A percentile compares a stretch with the other conserved stretches of the same genome.
These are phyloP conservation scores for Acanthamoeba quina DNA, from an alignment of 208 protist genomes.

Conservation along the genomic window DNA sequence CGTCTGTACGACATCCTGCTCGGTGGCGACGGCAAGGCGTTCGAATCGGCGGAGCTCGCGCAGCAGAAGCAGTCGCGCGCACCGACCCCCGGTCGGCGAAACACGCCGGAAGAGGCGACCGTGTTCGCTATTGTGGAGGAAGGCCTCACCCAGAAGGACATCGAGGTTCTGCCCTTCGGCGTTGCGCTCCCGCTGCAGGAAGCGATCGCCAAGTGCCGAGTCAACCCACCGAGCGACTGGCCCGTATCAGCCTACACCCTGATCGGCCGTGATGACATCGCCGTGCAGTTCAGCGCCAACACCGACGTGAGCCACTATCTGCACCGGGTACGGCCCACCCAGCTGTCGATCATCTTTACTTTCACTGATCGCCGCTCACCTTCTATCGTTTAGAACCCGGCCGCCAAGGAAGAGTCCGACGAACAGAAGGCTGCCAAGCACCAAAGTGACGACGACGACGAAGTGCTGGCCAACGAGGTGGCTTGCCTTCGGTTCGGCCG, in stretches of 20 bases:
- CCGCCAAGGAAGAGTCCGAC: not conserved
- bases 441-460: not conserved
- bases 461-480: slow-evolving; percentile 70
- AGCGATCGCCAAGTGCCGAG: slow-evolving; percentile 78
- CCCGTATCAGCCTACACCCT: slow-evolving; percentile 76
- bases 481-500: slow-evolving; percentile 75
- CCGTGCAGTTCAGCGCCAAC: slow-evolving; percentile 23
- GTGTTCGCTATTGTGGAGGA: slow-evolving; percentile 76
- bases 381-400: not conserved
- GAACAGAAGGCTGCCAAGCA: not conserved
- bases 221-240: slow-evolving; percentile 76
- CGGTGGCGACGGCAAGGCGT: slow-evolving; percentile 24
- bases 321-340: not conserved
- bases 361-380: not conserved
- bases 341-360: not conserved
- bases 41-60: not conserved
- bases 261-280: slow-evolving; percentile 83
- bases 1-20: slow-evolving; percentile 35
- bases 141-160: slow-evolving; percentile 56
- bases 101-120: slow-evolving; percentile 1
- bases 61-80: not conserved
- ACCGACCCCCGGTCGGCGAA: no score
- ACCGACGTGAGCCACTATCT: not conserved
- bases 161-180: slow-evolving; percentile 81
- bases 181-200: slow-evolving; percentile 82